Base-by-base conservation (phyloP, 768 basidiomycete species). In the Lactarius psammicola region DNA sequence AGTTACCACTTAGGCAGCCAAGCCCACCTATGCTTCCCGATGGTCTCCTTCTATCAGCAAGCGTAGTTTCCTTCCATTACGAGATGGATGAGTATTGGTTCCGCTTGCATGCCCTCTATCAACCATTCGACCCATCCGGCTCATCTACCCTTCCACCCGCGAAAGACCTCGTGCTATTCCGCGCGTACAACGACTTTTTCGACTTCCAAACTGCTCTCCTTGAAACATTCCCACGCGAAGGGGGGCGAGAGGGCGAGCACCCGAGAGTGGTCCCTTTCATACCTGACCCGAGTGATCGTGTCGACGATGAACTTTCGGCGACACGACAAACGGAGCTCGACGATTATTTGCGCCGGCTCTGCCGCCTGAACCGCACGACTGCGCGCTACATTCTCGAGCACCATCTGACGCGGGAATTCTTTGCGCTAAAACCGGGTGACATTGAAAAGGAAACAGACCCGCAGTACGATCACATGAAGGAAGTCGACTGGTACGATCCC, bases 41-140 rank as follows among this genome's bases (percentile, higher is more conserved):
- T 42, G 96, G 96, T 51, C 85, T 94, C 44, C 85, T 98, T 69
- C 84, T 94, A 18, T 84, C 88, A 23, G 94, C 94, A 34, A 86
- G 88, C 67, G 93, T 98, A 63, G 90, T 94, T 60, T 95, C 95
- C n/a, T 98, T 96, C 80, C 97, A 98, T 76, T 89, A 85, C 74
- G 97, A 99, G 76, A 90, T 89, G 82, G 88, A 94, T 8, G 91
- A 95, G 71, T 99, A 94, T 77, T 98, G 95, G 94, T 99, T 98
- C 84, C 88, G 95, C 36, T 82, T 98, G 55, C 86, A 97, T 73
- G 95, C 91, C 60, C 76, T 88, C 65, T 98, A 87, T 78, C 90
- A 95, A 70, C 94, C 95, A 0, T 94, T 90, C 71, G 83, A 82
- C 66, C 80, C 81, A 9, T 78, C 84, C 20, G 87, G 84, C 53